Base-by-base conservation (phyloP, 371 early-diverging fungal genomes). In the Dichotomocladium elegans region DNA sequence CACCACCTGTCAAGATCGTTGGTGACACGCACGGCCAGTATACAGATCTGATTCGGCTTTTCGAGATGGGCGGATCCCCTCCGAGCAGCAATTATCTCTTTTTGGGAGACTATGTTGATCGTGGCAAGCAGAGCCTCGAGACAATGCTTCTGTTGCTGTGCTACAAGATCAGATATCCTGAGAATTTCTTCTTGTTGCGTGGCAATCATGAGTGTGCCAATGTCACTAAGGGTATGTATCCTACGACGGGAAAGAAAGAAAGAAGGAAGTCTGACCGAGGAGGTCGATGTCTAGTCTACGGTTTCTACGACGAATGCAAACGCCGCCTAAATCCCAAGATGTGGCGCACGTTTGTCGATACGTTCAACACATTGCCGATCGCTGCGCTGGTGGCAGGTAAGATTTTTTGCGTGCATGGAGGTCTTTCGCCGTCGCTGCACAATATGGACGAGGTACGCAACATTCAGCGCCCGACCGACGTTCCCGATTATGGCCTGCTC, bases 271-370 rank as follows among this genome's bases (percentile, higher is more conserved):
- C 17, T 17, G 51, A 34, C 27, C n/a, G 11, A 31, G 34, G 30
- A 55, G 25, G 27, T 37, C 3, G 3, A 17, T 28, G 28, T n/a
- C 15, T 53, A 74, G 77, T 99, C 28, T 99, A 99, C 64, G 99
- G 99, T 4, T 99, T 99, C 73, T 99, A 96, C 68, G 99, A 99
- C 66, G 99, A 99, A 74, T 96, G 96, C 82, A 99, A 98, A 70
- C 89, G 99, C 56, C 80, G 99, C 55, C 88, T 88, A 46, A 94
- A 83, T 63, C 80, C 92, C 44, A 94, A 95, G 62, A 83, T 98
- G 55, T 99, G 99, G 99, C 95, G 93, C 70, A 84, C 87, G 4
- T 99, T 99, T 77, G 94, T 95, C 1, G 98, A 97, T 66, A 92
- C 92, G 19, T 99, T 99, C 82, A 98, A 99, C 71, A 93, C 95